Base-by-base conservation (phyloP, 1,139 yeast species). In the Hyphopichia wangnamkhiaoensis region DNA sequence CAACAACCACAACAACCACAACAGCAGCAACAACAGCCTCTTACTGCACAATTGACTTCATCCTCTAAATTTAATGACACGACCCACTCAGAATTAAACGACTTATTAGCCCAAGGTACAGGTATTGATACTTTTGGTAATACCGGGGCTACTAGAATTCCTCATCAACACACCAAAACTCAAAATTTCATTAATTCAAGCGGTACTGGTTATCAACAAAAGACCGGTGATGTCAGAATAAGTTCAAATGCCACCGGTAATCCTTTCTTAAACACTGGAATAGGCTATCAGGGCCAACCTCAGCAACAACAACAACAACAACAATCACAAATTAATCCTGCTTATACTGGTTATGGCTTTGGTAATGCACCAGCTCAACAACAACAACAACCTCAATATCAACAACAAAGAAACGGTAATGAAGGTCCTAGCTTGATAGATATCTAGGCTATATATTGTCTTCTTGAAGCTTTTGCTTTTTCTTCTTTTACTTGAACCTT, bases 111-210 rank as follows among this genome's bases (percentile, higher is more conserved):
- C 10, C 80, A 83, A 40, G 97, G 96, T 28, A 87, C 96, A 1
- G 98, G 97, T 18, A 71, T 90, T 41, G 98, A 93, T 63, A 91
- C 98, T 0, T 93, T 88, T 62, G 98, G 98, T 63, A 93, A 93
- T 61, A 84, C 89, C 5, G 98, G 98, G 39, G 86, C 84, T 13
- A 66, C 83, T 21, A 82, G 97, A 66, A 79, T 93, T 43, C 96
- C 98, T 10, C 95, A 95, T 38, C 98, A 93, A 57, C 95, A 87
- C 60, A 91, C 98, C 1, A 80, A 79, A 50, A 81, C 94, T 7
- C 82, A 84, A 14, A 82, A 79, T 16, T 90, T 89, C 58, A 76
- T 91, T 53, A 89, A 87, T 61, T 86, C 96, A 13, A 83, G 84
- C 48, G 96, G 96, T 49, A 86, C 95, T 3, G 97, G 97, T 34